Percentiles rank a stretch among this genome's conserved stretches.
Evolutionary conservation across 441 rosid genomes (phyloP).

Genomic region (Jatropha podagrica): DNA sequence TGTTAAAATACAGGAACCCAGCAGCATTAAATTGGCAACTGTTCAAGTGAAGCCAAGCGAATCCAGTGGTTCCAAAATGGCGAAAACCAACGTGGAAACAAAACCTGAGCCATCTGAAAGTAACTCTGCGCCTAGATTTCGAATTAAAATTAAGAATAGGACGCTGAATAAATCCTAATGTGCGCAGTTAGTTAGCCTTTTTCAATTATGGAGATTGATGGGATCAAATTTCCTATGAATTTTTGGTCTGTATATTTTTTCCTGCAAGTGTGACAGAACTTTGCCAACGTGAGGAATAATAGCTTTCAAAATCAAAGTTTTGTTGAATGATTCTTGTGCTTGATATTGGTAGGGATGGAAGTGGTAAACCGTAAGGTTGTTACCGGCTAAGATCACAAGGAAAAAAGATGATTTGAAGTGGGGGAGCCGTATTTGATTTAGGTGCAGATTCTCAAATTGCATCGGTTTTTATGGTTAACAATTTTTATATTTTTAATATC

Average conservation of each 20-base stretch:
- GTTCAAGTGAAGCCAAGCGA: constrained; percentile 41
- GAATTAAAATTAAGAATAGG: constrained; percentile 71
- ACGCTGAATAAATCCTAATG: constrained; percentile 41
- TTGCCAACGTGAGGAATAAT: background rate
- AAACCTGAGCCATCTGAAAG: constrained; percentile 52
- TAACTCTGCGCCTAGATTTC: constrained; percentile 52
- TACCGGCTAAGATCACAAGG: too few species aligned
- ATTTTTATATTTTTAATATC: too few species aligned
- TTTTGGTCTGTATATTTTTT: constrained; percentile 14
- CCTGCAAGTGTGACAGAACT: background rate
- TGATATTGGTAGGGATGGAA: too few species aligned
- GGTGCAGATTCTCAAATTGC: too few species aligned
- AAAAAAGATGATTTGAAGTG: too few species aligned
- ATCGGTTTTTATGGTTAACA: too few species aligned
- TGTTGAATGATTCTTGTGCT: background rate
- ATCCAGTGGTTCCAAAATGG: constrained; percentile 38
- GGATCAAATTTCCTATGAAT: constrained; percentile 6
- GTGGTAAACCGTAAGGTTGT: too few species aligned
- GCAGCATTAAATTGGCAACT: constrained; percentile 21
- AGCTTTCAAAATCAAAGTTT: background rate
- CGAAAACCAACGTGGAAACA: constrained; percentile 38
- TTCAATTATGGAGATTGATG: background rate
- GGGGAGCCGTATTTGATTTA: too few species aligned
- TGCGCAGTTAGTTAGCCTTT: background rate
- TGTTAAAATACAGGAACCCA: constrained; percentile 31